Percentiles rank a stretch among this genome's conserved stretches.
Conservation (phyloP, 1,139 yeast species). For the Geotrichum phurueaensis region DNA sequence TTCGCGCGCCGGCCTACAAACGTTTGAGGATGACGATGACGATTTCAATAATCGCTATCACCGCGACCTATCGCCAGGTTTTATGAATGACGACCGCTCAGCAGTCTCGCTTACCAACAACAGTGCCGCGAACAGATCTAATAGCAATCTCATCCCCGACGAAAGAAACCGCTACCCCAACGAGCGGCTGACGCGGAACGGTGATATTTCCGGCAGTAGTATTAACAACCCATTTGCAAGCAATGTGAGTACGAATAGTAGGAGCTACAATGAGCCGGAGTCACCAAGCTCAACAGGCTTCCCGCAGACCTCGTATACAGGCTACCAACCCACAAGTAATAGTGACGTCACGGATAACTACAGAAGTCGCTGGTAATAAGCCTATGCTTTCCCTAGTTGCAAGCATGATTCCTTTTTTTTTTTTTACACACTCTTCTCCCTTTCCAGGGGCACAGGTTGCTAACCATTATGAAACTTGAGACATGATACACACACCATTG, state of each 20-base stretch:
- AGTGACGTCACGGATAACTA: constrained; percentile 7
- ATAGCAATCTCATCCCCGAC: neutral
- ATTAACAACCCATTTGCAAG: neutral
- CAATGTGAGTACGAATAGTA: neutral
- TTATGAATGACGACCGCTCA: neutral
- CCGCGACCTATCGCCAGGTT: neutral
- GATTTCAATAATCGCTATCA: neutral
- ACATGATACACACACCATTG: neutral
- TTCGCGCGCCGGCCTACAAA: neutral
- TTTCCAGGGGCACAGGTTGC: neutral
- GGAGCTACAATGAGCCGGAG: neutral
- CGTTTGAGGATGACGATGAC: neutral
- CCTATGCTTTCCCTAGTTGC: neutral
- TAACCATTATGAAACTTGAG: too few species aligned
- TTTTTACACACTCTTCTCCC: neutral
- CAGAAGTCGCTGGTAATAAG: neutral
- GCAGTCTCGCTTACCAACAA: neutral
- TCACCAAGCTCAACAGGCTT: neutral
- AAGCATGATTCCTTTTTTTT: neutral
- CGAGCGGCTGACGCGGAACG: neutral
- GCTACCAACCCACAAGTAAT: constrained; percentile 6
- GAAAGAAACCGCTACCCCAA: neutral
- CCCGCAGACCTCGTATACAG: neutral
- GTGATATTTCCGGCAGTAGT: neutral
- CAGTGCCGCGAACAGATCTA: neutral